Conservation (phyloP, 768 basidiomycete genomes). For the Tulasnella calospora region DNA sequence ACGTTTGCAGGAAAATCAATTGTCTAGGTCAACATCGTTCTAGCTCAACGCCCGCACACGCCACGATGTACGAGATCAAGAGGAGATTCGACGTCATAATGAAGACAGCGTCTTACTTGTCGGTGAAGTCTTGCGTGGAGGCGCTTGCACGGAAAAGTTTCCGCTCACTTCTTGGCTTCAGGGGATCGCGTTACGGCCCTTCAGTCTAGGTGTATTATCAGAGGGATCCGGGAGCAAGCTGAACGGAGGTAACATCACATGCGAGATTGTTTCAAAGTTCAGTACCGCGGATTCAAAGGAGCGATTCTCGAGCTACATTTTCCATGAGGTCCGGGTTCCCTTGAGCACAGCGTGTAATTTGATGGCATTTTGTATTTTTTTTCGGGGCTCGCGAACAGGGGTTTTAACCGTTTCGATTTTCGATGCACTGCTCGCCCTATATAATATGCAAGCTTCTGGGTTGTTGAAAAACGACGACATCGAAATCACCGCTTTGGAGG, state of each 20-base stretch:
- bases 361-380: conserved; percentile 33
- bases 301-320: conserved; percentile 46
- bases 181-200: conserved; percentile 44
- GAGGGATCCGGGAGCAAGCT: conserved; percentile 57
- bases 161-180: too few species aligned
- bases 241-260: conserved; percentile 65
- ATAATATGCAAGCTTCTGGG: conserved; percentile 42
- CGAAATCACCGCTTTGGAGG: conserved; percentile 44
- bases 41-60: too few species aligned
- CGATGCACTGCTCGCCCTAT: conserved; percentile 41
- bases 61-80: too few species aligned
- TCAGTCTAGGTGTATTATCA: conserved; percentile 48
- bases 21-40: too few species aligned
- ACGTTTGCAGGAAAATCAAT: too few species aligned
- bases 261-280: conserved; percentile 60
- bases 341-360: conserved; percentile 46
- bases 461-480: conserved; percentile 39
- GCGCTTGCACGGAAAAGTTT: too few species aligned
- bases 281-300: conserved; percentile 45
- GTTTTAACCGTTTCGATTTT: conserved; percentile 27
- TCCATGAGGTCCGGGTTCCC: conserved; percentile 48
- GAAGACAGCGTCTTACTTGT: too few species aligned
- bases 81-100: too few species aligned
- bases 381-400: not conserved
- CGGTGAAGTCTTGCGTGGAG: too few species aligned